phyloP scores from a whole-genome alignment of 2,329 filamentous ascomycete species.

The Hypoxylon sp. region DNA sequence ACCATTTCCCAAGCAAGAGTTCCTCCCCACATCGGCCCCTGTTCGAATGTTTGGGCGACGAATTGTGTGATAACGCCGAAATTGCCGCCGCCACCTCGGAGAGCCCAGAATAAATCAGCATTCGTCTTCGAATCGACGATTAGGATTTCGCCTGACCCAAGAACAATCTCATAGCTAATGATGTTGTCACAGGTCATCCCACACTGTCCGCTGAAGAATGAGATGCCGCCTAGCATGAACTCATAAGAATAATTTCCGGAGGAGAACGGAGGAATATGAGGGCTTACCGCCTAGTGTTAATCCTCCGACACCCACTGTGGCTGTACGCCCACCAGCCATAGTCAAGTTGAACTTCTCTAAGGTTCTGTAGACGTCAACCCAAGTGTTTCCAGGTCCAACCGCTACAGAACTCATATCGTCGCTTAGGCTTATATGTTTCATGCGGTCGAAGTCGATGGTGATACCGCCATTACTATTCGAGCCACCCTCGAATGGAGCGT shows the following conservation, averaged over 20 bases:
- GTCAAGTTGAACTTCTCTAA: slow-evolving; percentile 55
- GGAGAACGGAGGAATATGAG: neutral
- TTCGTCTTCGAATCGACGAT: slow-evolving; percentile 49
- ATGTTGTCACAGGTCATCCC: slow-evolving; percentile 57
- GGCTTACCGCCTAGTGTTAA: slow-evolving; percentile 54
- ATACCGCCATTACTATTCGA: slow-evolving; percentile 52
- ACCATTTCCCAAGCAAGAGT: slow-evolving; percentile 32
- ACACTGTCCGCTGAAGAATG: slow-evolving; percentile 51
- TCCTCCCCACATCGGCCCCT: slow-evolving; percentile 42
- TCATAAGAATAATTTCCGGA: neutral
- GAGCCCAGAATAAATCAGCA: slow-evolving; percentile 57
- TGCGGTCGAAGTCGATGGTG: slow-evolving; percentile 49
- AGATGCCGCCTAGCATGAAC: slow-evolving; percentile 51
- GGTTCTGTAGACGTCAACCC: slow-evolving; percentile 57
- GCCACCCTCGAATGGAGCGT: slow-evolving; percentile 50
- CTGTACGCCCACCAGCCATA: slow-evolving; percentile 57
- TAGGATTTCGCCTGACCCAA: slow-evolving; percentile 44
- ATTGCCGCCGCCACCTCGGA: slow-evolving; percentile 43
- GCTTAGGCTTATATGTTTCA: slow-evolving; percentile 48
- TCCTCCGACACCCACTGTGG: slow-evolving; percentile 58
- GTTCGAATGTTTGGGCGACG: slow-evolving; percentile 24
- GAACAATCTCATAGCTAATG: slow-evolving; percentile 54
- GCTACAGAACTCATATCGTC: slow-evolving; percentile 50
- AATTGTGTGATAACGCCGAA: slow-evolving; percentile 43
- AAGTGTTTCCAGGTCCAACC: slow-evolving; percentile 58